Conservation (phyloP, 73 alveolate genomes). For the Tetrahymena thermophila region DNA sequence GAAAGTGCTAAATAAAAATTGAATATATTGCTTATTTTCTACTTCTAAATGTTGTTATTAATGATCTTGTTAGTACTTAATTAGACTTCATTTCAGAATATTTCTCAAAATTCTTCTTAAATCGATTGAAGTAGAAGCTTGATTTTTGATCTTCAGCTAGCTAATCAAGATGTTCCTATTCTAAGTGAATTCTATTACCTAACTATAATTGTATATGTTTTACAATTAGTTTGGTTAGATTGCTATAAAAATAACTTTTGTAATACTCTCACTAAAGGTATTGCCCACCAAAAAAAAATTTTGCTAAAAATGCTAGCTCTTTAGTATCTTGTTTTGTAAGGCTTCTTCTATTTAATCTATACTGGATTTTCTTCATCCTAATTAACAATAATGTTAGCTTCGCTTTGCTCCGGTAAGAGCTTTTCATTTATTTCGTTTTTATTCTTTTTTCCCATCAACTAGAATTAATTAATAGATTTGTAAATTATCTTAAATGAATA, state of each 20-base stretch:
- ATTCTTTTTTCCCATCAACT: neutral
- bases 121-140: neutral
- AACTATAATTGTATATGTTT: neutral
- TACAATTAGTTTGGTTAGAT: neutral
- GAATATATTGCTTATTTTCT: neutral
- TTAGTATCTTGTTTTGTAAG: neutral
- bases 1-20: neutral
- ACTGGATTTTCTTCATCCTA: neutral
- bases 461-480: neutral
- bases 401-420: neutral
- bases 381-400: neutral
- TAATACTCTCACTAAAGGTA: neutral
- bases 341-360: neutral
- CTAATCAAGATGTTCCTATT: neutral
- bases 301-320: neutral
- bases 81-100: neutral
- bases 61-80: neutral
- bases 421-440: neutral
- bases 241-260: neutral
- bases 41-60: neutral
- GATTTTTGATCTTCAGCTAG: neutral
- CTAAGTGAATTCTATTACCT: neutral
- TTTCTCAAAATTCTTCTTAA: neutral
- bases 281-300: neutral
- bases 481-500: neutral